Evolutionary conservation across 208 protist genomes (phyloP).

Genomic region (Naegleria gruberi): DNA sequence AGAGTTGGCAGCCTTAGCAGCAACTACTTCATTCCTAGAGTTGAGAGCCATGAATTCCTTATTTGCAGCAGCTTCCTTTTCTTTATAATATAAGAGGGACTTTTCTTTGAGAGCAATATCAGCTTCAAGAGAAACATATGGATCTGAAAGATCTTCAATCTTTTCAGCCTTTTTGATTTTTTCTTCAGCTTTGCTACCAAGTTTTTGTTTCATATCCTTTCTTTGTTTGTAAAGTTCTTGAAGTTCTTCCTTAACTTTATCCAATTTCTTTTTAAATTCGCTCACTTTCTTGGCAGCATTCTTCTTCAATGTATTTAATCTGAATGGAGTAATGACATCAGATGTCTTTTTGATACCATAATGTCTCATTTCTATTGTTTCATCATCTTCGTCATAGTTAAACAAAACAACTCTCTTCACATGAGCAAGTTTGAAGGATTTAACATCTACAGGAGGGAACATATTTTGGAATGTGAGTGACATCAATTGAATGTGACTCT

Average conservation of each 20-base stretch:
- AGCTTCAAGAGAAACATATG: neutral
- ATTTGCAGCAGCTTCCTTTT: neutral
- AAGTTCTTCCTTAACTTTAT: neutral
- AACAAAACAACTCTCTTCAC: neutral
- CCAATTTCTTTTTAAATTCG: neutral
- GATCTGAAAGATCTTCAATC: neutral
- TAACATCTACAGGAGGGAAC: conserved; percentile 10
- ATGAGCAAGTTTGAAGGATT: neutral
- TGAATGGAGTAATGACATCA: neutral
- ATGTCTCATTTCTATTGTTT: conserved; percentile 4
- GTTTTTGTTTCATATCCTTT: neutral
- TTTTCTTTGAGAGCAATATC: neutral
- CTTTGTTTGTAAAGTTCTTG: neutral
- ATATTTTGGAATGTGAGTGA: conserved; percentile 15
- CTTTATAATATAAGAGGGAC: neutral
- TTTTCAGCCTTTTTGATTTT: neutral
- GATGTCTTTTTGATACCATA: neutral
- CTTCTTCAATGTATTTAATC: neutral
- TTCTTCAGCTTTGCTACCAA: neutral
- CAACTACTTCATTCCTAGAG: neutral
- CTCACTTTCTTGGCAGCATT: neutral
- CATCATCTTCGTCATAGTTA: conserved; percentile 2
- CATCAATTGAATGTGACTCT: neutral
- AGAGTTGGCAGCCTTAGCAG: neutral
- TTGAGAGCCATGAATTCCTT: neutral